Base-by-base conservation (phyloP, 805 yeast genomes). In the Yamadazyma endophytica region DNA sequence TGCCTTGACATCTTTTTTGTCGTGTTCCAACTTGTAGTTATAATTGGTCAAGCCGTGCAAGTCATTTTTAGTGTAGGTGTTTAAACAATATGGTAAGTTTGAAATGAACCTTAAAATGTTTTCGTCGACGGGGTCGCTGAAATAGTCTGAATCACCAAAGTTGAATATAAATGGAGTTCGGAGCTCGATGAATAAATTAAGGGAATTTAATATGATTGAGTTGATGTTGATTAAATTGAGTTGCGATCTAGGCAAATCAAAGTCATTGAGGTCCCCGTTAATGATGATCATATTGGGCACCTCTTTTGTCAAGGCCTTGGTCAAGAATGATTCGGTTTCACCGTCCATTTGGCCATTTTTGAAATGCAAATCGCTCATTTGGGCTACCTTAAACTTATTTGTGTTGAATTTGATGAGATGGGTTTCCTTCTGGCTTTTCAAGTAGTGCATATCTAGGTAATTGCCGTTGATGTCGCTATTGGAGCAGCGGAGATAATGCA, bases 191-290 rank as follows among this genome's bases (percentile, higher is more conserved):
- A 65, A 53, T 5, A 68, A 13, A 52, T 52, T 18, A 54, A 48
- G 15, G 7, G 29, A 15, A 13, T 20, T 20, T 3, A 33, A 17
- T 13, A 33, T 24, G 6, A 33, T 28, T 4, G 30, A 14, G n/a
- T 19, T 25, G 23, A 13, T 14, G n/a, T 4, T 15, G 22, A 13
- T 21, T 17, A 15, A 20, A 21, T 6, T 13, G 15, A 6, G 58
- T 43, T n/a, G n/a, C n/a, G n/a, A n/a, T n/a, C n/a, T n/a, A n/a
- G n/a, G n/a, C n/a, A n/a, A n/a, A 24, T 34, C 25, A 22, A 48
- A 35, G 33, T 65, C 68, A 27, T 64, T 45, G 34, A 62, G 41
- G 39, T 65, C 71, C 2, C 71, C 71, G 8, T 64, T 59, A 32
- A 65, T 50, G n/a, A 65, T 51, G 8, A 65, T 49, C 30, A 56